phyloP scores from a whole-genome alignment of 2,329 filamentous ascomycete species.

The Aureobasidium sp. region DNA sequence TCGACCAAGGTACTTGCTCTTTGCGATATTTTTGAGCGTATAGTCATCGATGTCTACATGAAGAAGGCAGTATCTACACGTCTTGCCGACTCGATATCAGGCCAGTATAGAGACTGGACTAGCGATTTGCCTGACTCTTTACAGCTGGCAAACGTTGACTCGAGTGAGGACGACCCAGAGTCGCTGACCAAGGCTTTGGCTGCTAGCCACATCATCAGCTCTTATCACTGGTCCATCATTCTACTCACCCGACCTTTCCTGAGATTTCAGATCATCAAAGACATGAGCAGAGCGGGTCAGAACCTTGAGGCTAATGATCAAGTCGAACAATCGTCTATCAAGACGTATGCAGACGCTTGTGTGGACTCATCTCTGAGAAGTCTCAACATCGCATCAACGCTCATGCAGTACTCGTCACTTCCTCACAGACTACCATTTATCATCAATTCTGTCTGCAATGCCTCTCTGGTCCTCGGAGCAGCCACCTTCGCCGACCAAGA shows the following conservation, averaged over 20 bases:
- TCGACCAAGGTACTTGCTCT: constrained; percentile 31
- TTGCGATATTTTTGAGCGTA: constrained; percentile 43
- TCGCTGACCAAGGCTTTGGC: constrained; percentile 32
- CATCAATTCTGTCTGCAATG: constrained; percentile 13
- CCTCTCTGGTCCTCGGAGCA: constrained; percentile 26
- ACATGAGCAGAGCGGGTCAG: constrained; percentile 18
- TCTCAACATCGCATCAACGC: not conserved
- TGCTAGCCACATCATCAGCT: constrained; percentile 44
- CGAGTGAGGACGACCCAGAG: constrained; percentile 16
- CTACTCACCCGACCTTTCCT: constrained; percentile 48
- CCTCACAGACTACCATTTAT: constrained; percentile 14
- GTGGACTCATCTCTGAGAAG: constrained; percentile 12
- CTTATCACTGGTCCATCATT: constrained; percentile 50
- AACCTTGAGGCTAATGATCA: constrained; percentile 20
- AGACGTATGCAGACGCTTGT: constrained; percentile 15
- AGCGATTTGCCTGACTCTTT: constrained; percentile 29
- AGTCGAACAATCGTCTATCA: constrained; percentile 7
- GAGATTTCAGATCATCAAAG: constrained; percentile 35
- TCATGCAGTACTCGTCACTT: constrained; percentile 7
- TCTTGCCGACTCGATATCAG: constrained; percentile 36
- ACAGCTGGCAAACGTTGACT: constrained; percentile 14
- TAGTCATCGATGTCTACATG: constrained; percentile 42
- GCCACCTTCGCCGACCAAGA: constrained; percentile 25
- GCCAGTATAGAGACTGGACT: constrained; percentile 36
- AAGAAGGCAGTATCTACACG: constrained; percentile 35